A percentile compares a stretch with the other conserved stretches of the same genome.
Evolutionary conservation across 768 basidiomycete species (phyloP).

Genomic region (Fistulinella prunicolor): DNA sequence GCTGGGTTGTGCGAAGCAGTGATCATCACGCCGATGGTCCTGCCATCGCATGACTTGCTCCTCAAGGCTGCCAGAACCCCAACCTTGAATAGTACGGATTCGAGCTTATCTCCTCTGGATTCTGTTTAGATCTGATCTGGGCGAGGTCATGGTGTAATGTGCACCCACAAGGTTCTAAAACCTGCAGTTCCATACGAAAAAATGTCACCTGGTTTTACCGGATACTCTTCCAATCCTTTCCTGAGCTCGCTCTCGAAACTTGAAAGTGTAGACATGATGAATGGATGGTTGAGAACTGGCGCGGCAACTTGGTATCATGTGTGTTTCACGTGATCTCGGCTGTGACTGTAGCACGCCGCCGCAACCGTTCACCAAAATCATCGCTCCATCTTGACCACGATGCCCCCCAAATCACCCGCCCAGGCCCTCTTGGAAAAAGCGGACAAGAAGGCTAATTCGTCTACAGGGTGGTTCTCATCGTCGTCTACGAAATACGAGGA

Average conservation of each 20-base stretch:
- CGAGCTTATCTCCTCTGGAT: constrained; percentile 63
- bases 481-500: constrained; percentile 86
- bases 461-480: constrained; percentile 86
- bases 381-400: constrained; percentile 28
- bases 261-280: constrained; percentile 35
- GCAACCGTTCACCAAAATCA: too few relatives aligned
- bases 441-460: constrained; percentile 87
- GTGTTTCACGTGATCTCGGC: constrained; percentile 16
- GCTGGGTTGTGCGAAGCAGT: constrained; percentile 99
- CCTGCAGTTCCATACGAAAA: constrained; percentile 95
- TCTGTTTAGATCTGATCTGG: constrained; percentile 7
- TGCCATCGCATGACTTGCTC: constrained; percentile 89
- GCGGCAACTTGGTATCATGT: not conserved
- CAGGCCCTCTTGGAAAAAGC: constrained; percentile 80
- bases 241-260: constrained; percentile 43
- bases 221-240: constrained; percentile 56
- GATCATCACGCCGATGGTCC: constrained; percentile 95
- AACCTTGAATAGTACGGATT: constrained; percentile 92
- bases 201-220: constrained; percentile 62
- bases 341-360: too few relatives aligned
- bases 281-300: not conserved
- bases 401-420: constrained; percentile 76
- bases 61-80: constrained; percentile 87
- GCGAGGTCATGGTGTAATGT: constrained; percentile 3
- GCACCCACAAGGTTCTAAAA: constrained; percentile 82